Evolutionary conservation across 306 rosid genomes (phyloP).

Genomic region (Citrullus amarus): DNA sequence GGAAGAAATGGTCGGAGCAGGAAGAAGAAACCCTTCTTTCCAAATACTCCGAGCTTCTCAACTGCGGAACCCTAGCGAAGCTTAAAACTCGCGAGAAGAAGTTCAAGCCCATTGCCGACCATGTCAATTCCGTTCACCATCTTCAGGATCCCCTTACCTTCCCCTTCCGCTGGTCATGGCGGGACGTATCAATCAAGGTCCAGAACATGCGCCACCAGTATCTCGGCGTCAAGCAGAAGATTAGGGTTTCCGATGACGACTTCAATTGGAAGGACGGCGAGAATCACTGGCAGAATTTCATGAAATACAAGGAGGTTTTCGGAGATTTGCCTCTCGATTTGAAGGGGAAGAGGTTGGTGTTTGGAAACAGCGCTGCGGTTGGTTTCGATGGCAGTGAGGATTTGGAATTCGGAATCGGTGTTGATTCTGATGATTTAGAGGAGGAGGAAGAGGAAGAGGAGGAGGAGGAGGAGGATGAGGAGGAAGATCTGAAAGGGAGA

Average conservation of each 20-base stretch:
- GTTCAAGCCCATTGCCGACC: conserved; percentile 90
- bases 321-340: conserved; percentile 61
- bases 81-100: conserved; percentile 94
- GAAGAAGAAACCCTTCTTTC: conserved; percentile 70
- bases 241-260: conserved; percentile 41
- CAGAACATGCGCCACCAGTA: conserved; percentile 98
- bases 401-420: conserved; percentile 34
- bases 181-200: conserved; percentile 93
- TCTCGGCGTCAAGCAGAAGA: conserved; percentile 90
- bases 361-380: conserved; percentile 12
- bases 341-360: conserved; percentile 23
- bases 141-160: conserved; percentile 43
- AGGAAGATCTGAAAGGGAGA: conserved; percentile 14
- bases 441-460: conserved; percentile 27
- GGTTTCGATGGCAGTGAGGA: conserved; percentile 32
- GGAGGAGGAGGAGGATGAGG: conserved; percentile 23
- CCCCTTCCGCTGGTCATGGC: conserved; percentile 95
- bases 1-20: conserved; percentile 91
- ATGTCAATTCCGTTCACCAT: conserved; percentile 64
- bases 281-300: conserved; percentile 88
- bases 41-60: conserved; percentile 62
- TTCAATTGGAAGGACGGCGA: conserved; percentile 88
- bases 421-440: conserved; percentile 31
- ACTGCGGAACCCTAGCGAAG: conserved; percentile 50
- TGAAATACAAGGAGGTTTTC: conserved; percentile 66